Evolutionary conservation across 768 basidiomycete species (phyloP).

Genomic region (Flagelloscypha sp.): DNA sequence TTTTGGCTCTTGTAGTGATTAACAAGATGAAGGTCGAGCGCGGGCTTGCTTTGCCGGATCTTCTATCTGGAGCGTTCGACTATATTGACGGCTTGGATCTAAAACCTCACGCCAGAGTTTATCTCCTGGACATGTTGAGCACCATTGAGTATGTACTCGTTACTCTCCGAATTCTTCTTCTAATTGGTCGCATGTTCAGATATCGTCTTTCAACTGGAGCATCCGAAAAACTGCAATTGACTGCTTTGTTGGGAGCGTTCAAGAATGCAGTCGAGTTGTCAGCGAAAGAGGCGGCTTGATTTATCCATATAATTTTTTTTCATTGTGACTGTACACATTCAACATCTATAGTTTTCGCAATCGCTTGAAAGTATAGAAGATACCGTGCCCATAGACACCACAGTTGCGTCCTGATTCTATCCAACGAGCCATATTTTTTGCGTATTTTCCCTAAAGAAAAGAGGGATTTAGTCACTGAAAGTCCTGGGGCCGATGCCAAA

Average conservation of each 20-base stretch:
- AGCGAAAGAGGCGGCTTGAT: too few relatives aligned
- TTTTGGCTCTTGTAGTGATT: conserved; percentile 55
- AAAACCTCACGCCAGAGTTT: conserved; percentile 78
- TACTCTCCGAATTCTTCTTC: neutral
- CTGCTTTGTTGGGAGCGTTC: conserved; percentile 85
- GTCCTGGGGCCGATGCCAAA: too few relatives aligned
- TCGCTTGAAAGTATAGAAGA: too few relatives aligned
- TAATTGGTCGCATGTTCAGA: conserved; percentile 30
- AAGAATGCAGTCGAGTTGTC: conserved; percentile 85
- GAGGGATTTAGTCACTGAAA: too few relatives aligned
- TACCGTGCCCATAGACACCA: too few relatives aligned
- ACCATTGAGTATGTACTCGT: conserved; percentile 73
- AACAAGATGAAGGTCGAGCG: conserved; percentile 81
- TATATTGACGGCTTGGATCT: conserved; percentile 82
- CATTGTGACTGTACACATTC: too few relatives aligned
- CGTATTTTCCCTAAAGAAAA: too few relatives aligned
- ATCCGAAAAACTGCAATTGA: conserved; percentile 89
- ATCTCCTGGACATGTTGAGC: conserved; percentile 88
- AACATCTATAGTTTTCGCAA: too few relatives aligned
- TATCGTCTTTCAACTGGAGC: conserved; percentile 89
- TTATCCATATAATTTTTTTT: too few relatives aligned
- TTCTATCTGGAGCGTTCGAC: conserved; percentile 87
- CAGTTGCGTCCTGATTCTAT: too few relatives aligned
- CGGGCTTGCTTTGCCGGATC: conserved; percentile 90
- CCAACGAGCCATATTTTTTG: too few relatives aligned